These are phyloP conservation scores for Urtica urens DNA, from an alignment of 306 rosid genomes.

Conservation along the genomic window DNA sequence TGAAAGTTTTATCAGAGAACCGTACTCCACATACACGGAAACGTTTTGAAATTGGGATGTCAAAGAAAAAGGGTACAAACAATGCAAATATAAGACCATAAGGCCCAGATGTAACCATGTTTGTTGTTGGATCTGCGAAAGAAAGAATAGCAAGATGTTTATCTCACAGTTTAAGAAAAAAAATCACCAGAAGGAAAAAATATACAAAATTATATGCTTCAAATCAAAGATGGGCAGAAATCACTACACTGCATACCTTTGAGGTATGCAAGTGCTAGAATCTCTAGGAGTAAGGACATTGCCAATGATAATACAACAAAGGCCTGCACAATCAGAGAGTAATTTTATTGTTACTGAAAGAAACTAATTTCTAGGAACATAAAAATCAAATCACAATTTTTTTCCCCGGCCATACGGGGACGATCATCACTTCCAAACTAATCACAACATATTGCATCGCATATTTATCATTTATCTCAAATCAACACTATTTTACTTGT, in stretches of 20 bases:
- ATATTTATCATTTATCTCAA: too few relatives aligned
- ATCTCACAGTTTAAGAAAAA: background rate
- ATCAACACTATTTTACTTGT: too few relatives aligned
- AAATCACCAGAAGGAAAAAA: background rate
- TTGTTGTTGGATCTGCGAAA: constrained; percentile 68
- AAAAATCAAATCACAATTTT: too few relatives aligned
- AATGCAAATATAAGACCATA: constrained; percentile 97
- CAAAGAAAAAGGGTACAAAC: constrained; percentile 87
- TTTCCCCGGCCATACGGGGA: too few relatives aligned
- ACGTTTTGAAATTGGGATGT: constrained; percentile 88
- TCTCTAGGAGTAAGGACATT: constrained; percentile 55
- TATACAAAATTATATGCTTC: background rate
- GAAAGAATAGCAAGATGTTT: constrained; percentile 8
- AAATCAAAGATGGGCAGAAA: background rate
- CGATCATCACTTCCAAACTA: too few relatives aligned
- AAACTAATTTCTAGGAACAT: too few relatives aligned
- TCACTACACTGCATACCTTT: constrained; percentile 45
- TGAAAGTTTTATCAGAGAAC: constrained; percentile 90
- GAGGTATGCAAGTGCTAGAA: constrained; percentile 47
- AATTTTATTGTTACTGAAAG: background rate
- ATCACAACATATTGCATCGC: too few relatives aligned
- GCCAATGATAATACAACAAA: constrained; percentile 59
- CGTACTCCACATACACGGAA: constrained; percentile 59
- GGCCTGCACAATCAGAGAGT: constrained; percentile 47
- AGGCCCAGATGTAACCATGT: constrained; percentile 76